Evolutionary conservation across 257 asterid species (phyloP), one percentile per base, ranked within the genome.

Genomic region (Salvia rosmarinus): DNA sequence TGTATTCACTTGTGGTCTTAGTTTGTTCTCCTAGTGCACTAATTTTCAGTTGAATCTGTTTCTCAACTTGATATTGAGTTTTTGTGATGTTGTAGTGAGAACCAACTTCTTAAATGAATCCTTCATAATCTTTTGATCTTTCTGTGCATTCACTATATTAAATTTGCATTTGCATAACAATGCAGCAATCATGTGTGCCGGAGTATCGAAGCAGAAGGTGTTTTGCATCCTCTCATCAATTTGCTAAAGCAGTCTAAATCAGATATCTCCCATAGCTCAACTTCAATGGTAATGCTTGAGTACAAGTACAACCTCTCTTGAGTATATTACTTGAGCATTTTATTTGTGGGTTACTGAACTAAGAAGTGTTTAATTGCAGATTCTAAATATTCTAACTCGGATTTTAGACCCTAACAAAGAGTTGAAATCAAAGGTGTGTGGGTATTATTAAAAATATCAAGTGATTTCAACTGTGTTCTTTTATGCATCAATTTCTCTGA

Each of bases 321-420:
- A 58, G 58, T 56, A 34, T 64, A 17, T 65, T 46, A 17, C 57
- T 20, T 50, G 14, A 20, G 17, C 51, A 71, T 14, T 63, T 62
- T n/a, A 64, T 20, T 39, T 73, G 64, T 70, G 23, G 42, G 42
- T 64, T 47, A 51, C 80, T 81, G 58, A 78, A 60, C 21, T 30
- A 50, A 13, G 59, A 71, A 67, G 25, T 70, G 39, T 58, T 61
- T 49, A 46, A 43, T 51, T 76, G 91, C 97, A 90, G 98, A 81
- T 87, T 71, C 75, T 92, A 47, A 85, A 84, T 70, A 86, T 92
- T 78, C 92, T 92, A 66, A 64, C 89, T 76, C 95, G 87, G 82
- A 86, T 92, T 79, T 80, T 90, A 64, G 97, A 88, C 80, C 97
- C 97, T 61, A 80, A 81, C 85, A 87, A 80, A 84, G 95, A 85